A percentile compares a stretch with the other conserved stretches of the same genome.
These are phyloP conservation scores for Xylariaceae sp. DNA, from an alignment of 2,329 filamentous ascomycete genomes.

Conservation along the genomic window DNA sequence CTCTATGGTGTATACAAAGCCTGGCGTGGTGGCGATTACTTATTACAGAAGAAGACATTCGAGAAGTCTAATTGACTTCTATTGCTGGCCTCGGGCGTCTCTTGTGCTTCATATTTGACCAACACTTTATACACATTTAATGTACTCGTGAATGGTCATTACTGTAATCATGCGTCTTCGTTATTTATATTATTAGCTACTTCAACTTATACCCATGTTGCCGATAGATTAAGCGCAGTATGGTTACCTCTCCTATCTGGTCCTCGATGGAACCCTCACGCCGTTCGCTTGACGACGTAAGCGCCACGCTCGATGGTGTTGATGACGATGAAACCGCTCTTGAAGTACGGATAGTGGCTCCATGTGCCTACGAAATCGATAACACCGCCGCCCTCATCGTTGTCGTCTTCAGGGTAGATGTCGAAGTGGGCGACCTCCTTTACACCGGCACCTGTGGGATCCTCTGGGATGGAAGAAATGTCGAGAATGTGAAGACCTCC, in stretches of 20 bases:
- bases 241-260: slow-evolving; percentile 3
- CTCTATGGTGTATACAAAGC: slow-evolving; percentile 55
- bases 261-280: slow-evolving; percentile 9
- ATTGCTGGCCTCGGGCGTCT: background rate
- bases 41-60: slow-evolving; percentile 44
- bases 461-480: slow-evolving; percentile 40
- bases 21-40: slow-evolving; percentile 52
- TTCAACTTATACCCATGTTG: slow-evolving; percentile 16
- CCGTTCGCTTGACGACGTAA: slow-evolving; percentile 48
- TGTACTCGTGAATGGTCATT: too few relatives aligned
- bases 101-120: background rate
- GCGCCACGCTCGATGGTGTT: slow-evolving; percentile 55
- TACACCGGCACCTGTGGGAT: slow-evolving; percentile 40
- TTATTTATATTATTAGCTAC: too few relatives aligned
- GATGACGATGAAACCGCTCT: slow-evolving; percentile 50
- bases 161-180: too few relatives aligned
- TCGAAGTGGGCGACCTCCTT: slow-evolving; percentile 51
- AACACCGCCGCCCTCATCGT: slow-evolving; percentile 41
- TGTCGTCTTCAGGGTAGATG: slow-evolving; percentile 53
- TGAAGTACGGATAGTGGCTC: slow-evolving; percentile 51
- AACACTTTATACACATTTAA: too few relatives aligned
- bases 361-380: slow-evolving; percentile 47
- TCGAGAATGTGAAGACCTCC: slow-evolving; percentile 47
- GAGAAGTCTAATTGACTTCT: background rate
- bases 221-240: slow-evolving; percentile 7